Evolutionary conservation across 2,329 filamentous ascomycete genomes (phyloP), one percentile per base, ranked within the genome.

Genomic region (Aulographum hederae): DNA sequence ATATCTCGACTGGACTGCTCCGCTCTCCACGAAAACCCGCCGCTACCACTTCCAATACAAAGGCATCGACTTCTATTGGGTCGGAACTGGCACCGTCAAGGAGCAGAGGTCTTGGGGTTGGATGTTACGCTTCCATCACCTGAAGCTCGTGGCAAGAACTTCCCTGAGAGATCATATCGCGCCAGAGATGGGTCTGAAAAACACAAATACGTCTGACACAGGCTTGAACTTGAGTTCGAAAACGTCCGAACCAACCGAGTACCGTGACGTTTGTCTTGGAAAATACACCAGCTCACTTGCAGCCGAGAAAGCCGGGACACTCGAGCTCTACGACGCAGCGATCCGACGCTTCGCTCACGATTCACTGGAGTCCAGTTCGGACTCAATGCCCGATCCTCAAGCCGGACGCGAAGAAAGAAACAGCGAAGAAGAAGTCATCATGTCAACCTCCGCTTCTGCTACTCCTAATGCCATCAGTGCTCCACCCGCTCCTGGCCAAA

Each of bases 61-160:
- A 1, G 43, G 39, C 5, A 33, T 52, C 3, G 45, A 50, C 11
- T 52, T 52, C 32, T 44, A 39, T 31, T 53, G 49, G 50, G 52
- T 50, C 31, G 48, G 47, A 4, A 52, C 50, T 3, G 39, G 42
- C 11, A 46, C 41, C 3, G 44, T 47, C 8, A 39, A 37, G 16
- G 45, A 48, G 30, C 26, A 31, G 3, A 31, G 43, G 2, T 34
- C 19, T 4, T 49, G 42, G 30, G 48, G 47, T 1, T 30, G 33
- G 4, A 40, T 40, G 6, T 25, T 47, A 3, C 36, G 39, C 1
- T 50, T 41, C 33, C 46, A 44, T 19, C 47, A 52, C 31, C 27
- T 53, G 14, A 52, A 52, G 33, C 39, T 53, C 4, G 37, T 48
- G 6, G 50, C 44, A 0, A 30, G 19, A 14, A n/a, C n/a, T n/a